Evolutionary conservation across 208 protist species (phyloP).

Genomic region (Acanthamoeba royreba): DNA sequence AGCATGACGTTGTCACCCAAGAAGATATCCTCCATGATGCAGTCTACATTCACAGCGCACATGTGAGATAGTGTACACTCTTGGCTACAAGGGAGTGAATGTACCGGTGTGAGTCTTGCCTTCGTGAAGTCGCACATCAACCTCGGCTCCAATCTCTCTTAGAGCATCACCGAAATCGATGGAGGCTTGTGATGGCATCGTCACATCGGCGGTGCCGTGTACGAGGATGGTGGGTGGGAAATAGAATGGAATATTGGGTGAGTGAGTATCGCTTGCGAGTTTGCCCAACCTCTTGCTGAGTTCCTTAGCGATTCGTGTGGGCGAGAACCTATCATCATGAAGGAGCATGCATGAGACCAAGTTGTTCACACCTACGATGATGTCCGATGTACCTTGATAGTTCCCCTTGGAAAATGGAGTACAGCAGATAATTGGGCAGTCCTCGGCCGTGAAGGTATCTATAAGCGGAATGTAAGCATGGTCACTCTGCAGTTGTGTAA

Average conservation of each 20-base stretch:
- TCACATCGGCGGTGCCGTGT: conserved; percentile 3
- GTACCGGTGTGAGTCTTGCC: conserved; percentile 37
- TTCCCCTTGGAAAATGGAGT: conserved; percentile 21
- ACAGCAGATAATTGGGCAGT: background rate
- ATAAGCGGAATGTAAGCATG: background rate
- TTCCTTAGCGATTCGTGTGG: background rate
- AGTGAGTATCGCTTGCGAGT: background rate
- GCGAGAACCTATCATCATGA: background rate
- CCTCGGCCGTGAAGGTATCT: background rate
- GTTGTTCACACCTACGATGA: no score
- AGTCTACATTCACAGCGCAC: background rate
- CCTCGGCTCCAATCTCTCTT: background rate
- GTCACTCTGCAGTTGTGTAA: background rate
- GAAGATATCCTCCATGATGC: conserved; percentile 37
- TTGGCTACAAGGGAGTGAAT: background rate
- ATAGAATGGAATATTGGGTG: background rate
- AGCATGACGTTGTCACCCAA: conserved; percentile 2
- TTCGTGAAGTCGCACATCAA: background rate
- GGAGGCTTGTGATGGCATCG: background rate
- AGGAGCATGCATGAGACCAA: no score
- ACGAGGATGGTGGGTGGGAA: background rate
- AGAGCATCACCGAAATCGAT: background rate
- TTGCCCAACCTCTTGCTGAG: background rate
- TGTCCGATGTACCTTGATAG: background rate
- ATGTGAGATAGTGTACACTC: background rate